A percentile compares a stretch with the other conserved stretches of the same genome.
These are phyloP conservation scores for Sclerotinia nivalis DNA, from an alignment of 2,329 filamentous ascomycete species.

Conservation along the genomic window DNA sequence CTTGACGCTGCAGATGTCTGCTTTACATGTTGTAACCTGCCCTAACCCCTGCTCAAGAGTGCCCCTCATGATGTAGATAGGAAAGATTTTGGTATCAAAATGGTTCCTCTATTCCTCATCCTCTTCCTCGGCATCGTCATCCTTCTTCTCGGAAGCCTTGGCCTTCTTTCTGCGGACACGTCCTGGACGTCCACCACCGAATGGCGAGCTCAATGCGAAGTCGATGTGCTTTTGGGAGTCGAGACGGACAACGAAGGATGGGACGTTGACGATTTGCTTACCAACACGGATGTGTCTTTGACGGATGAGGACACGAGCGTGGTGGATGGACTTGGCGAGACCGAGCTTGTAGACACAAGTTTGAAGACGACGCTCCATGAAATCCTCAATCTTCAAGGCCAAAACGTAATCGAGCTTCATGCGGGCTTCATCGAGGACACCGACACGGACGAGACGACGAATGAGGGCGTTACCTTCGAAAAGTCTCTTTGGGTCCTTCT, in stretches of 20 bases:
- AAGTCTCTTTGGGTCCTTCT: conserved; percentile 99
- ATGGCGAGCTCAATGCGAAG: conserved; percentile 96
- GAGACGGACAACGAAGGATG: conserved; percentile 98
- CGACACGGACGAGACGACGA: conserved; percentile 98
- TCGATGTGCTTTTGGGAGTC: conserved; percentile 99
- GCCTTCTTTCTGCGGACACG: conserved; percentile 99
- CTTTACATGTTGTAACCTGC: conserved; percentile 19
- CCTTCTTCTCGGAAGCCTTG: conserved; percentile 86
- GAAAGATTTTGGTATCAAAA: conserved; percentile 34
- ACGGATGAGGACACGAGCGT: conserved; percentile 99
- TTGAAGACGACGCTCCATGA: conserved; percentile 99
- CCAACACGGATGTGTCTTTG: conserved; percentile 99
- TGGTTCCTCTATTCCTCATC: conserved; percentile 62
- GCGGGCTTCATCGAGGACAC: conserved; percentile 99
- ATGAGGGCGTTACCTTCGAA: conserved; percentile 99
- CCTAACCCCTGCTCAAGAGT: conserved; percentile 13
- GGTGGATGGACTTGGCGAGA: conserved; percentile 99
- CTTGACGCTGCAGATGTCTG: conserved; percentile 22
- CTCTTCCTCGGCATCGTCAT: conserved; percentile 79
- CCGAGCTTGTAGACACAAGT: conserved; percentile 99
- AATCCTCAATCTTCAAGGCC: conserved; percentile 98
- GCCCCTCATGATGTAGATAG: conserved; percentile 7
- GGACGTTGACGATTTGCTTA: conserved; percentile 99
- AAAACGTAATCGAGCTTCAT: conserved; percentile 99
- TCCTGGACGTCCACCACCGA: conserved; percentile 93